phyloP scores from a whole-genome alignment of 1,284 basidiomycete species.

The Pseudozyma thailandica region DNA sequence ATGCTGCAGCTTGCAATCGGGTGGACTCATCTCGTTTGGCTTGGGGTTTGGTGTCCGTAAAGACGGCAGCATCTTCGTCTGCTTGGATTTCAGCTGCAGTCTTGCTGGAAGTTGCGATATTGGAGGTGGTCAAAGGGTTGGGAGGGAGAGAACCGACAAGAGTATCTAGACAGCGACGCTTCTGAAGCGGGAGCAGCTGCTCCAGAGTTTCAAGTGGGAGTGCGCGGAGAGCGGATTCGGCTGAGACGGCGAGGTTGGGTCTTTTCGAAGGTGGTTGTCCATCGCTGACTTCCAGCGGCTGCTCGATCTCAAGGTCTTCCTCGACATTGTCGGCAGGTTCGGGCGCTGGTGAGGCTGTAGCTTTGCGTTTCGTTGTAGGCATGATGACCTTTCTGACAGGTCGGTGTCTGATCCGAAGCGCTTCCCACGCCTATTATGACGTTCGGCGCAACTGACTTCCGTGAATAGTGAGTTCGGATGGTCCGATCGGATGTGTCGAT shows the following conservation, averaged over 20 bases:
- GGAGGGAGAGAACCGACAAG: conserved; percentile 30
- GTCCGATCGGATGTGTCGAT: no score
- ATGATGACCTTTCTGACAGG: no score
- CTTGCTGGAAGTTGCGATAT: neutral
- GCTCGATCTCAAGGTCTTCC: conserved; percentile 15
- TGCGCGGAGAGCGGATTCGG: conserved; percentile 10
- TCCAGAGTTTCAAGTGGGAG: conserved; percentile 17
- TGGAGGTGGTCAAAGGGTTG: neutral
- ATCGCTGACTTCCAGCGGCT: conserved; percentile 1
- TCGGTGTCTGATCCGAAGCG: no score
- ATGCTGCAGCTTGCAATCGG: conserved; percentile 24
- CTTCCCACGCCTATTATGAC: no score
- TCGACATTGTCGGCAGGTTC: conserved; percentile 10
- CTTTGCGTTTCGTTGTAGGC: conserved; percentile 21
- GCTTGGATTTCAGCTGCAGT: neutral
- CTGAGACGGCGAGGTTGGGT: neutral
- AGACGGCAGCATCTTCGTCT: conserved; percentile 19
- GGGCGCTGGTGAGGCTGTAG: conserved; percentile 11
- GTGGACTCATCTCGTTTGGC: neutral
- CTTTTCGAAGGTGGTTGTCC: conserved; percentile 7
- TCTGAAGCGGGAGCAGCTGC: conserved; percentile 16
- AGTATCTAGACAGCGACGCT: conserved; percentile 21
- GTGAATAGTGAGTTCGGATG: no score
- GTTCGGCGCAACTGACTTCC: no score
- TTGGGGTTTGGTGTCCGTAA: conserved; percentile 2